Evolutionary conservation across 2,329 filamentous ascomycete species (phyloP).

Genomic region (Alternaria sp.): DNA sequence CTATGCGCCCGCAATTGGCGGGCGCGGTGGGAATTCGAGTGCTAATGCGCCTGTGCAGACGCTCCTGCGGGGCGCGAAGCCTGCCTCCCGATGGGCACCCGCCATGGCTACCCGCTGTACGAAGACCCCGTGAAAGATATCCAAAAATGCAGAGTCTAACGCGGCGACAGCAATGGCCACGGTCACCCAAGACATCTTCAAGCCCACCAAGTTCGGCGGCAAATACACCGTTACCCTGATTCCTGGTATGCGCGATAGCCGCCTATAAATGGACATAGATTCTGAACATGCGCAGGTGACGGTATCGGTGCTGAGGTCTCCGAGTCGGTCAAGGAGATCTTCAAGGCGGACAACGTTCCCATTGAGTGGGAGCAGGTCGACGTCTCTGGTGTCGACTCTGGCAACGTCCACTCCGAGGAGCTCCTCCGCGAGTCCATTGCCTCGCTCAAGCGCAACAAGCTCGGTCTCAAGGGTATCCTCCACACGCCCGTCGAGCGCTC

Average conservation of each 20-base stretch:
- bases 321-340: constrained; percentile 97
- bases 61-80: constrained; percentile 62
- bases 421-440: constrained; percentile 95
- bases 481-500: constrained; percentile 97
- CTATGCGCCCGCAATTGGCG: constrained; percentile 33
- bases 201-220: constrained; percentile 97
- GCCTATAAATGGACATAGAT: constrained; percentile 14
- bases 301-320: constrained; percentile 98
- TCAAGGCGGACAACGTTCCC: constrained; percentile 99
- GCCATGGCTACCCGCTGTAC: constrained; percentile 63
- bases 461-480: constrained; percentile 97
- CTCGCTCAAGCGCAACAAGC: constrained; percentile 97
- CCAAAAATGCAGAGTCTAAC: constrained; percentile 20
- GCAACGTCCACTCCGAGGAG: constrained; percentile 87
- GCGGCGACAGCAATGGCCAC: constrained; percentile 58
- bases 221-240: constrained; percentile 99
- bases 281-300: constrained; percentile 65
- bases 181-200: constrained; percentile 94
- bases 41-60: constrained; percentile 53
- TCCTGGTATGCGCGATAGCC: constrained; percentile 68
- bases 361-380: constrained; percentile 99
- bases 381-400: constrained; percentile 86
- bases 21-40: constrained; percentile 3
- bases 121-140: constrained; percentile 23
- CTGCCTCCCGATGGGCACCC: constrained; percentile 57